Evolutionary conservation across 345 rosid genomes (phyloP).

Genomic region (Citrus australasica): DNA sequence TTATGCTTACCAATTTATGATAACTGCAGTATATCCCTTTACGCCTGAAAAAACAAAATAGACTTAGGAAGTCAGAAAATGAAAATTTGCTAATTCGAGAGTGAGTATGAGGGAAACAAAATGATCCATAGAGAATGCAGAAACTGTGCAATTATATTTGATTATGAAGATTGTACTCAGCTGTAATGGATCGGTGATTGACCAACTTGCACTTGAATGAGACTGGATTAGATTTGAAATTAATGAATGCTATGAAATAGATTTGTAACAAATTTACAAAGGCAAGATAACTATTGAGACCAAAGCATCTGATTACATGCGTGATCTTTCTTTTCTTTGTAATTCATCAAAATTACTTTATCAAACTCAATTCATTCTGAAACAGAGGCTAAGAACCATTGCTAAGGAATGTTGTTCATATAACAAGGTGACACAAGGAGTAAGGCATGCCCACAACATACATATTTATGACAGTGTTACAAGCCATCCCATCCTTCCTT

Average conservation of each 20-base stretch:
- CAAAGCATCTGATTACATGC: background rate
- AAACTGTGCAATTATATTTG: background rate
- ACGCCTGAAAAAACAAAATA: constrained; percentile 53
- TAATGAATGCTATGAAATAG: constrained; percentile 1
- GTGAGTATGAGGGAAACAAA: background rate
- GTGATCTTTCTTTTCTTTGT: background rate
- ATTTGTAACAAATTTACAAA: background rate
- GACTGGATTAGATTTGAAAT: background rate
- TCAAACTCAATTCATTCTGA: background rate
- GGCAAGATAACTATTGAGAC: background rate
- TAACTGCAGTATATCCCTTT: constrained; percentile 63
- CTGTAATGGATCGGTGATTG: background rate
- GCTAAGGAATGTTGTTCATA: background rate
- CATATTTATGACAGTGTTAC: constrained; percentile 73
- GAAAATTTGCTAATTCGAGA: background rate
- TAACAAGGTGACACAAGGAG: constrained; percentile 1
- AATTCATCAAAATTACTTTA: background rate
- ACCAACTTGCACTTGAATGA: constrained; percentile 1
- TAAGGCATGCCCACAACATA: constrained; percentile 25
- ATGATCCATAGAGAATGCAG: background rate
- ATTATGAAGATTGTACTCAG: background rate
- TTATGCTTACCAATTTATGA: constrained; percentile 59
- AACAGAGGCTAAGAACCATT: background rate
- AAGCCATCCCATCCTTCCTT: constrained; percentile 72
- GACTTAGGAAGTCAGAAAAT: background rate